Conservation (phyloP, 2,329 filamentous ascomycete species). For the Scedosporium aurantiacum region DNA sequence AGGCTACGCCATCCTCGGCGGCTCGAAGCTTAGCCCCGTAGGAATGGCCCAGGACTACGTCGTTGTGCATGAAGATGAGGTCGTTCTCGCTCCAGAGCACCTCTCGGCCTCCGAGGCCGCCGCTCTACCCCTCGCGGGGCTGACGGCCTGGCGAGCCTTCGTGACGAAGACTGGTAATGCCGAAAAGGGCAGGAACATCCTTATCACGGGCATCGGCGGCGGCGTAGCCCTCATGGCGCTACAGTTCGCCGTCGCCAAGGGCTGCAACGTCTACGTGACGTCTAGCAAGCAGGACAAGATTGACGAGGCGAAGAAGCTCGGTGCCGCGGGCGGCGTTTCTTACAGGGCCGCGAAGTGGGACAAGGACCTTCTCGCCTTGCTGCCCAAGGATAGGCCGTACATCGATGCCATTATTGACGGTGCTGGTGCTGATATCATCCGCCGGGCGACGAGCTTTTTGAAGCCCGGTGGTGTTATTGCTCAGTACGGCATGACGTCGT, state of each 20-base stretch:
- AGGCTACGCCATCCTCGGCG: slow-evolving; percentile 56
- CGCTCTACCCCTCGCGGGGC: slow-evolving; percentile 70
- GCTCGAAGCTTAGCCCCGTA: slow-evolving; percentile 49
- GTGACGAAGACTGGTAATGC: slow-evolving; percentile 64
- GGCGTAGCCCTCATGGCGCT: slow-evolving; percentile 78
- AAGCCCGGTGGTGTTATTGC: slow-evolving; percentile 77
- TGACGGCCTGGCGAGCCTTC: slow-evolving; percentile 82
- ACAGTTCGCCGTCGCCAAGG: slow-evolving; percentile 64
- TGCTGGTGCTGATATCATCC: slow-evolving; percentile 76
- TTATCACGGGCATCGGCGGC: slow-evolving; percentile 86
- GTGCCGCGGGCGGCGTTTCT: slow-evolving; percentile 69
- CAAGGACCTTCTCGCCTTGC: slow-evolving; percentile 51
- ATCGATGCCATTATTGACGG: slow-evolving; percentile 84
- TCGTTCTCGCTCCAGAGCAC: slow-evolving; percentile 67
- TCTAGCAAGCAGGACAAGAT: slow-evolving; percentile 68
- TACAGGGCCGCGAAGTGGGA: slow-evolving; percentile 79
- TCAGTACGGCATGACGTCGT: slow-evolving; percentile 82
- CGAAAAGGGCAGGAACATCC: slow-evolving; percentile 56
- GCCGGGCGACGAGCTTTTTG: slow-evolving; percentile 54
- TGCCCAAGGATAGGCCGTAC: slow-evolving; percentile 55
- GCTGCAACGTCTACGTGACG: slow-evolving; percentile 72
- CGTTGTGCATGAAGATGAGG: slow-evolving; percentile 55
- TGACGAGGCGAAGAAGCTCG: slow-evolving; percentile 56
- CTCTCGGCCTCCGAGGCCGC: slow-evolving; percentile 65
- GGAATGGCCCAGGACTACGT: slow-evolving; percentile 70